phyloP scores from a whole-genome alignment of 805 yeast genomes.

The Yamadazyma endophytica region DNA sequence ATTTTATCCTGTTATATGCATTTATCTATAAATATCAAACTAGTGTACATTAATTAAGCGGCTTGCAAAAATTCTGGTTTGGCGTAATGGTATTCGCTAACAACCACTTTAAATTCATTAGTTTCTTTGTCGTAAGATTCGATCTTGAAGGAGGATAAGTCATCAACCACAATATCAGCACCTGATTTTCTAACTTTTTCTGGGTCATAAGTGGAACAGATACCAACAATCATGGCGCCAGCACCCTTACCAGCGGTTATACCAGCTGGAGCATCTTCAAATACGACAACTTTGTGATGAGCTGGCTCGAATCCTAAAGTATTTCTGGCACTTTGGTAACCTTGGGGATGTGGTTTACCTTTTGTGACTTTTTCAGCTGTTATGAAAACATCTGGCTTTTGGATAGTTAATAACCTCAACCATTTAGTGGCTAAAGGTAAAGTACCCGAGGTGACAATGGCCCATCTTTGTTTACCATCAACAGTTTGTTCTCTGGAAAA shows the following conservation, averaged over 20 bases:
- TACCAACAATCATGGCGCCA: slow-evolving; percentile 79
- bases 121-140: slow-evolving; percentile 46
- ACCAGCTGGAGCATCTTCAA: slow-evolving; percentile 91
- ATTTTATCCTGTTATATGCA: no score
- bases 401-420: slow-evolving; percentile 59
- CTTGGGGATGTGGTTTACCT: slow-evolving; percentile 88
- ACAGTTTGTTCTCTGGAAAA: slow-evolving; percentile 40
- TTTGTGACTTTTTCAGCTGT: slow-evolving; percentile 74
- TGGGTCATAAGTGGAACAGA: slow-evolving; percentile 73
- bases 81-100: slow-evolving; percentile 39
- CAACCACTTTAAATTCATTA: slow-evolving; percentile 40
- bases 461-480: slow-evolving; percentile 61
- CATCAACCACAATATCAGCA: slow-evolving; percentile 77
- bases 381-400: slow-evolving; percentile 70
- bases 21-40: no score
- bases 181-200: slow-evolving; percentile 69
- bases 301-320: slow-evolving; percentile 37
- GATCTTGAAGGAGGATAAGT: slow-evolving; percentile 59
- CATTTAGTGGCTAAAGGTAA: slow-evolving; percentile 72
- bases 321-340: slow-evolving; percentile 60
- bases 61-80: slow-evolving; percentile 34
- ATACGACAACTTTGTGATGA: slow-evolving; percentile 51
- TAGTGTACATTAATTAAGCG: no score
- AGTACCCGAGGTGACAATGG: slow-evolving; percentile 84
- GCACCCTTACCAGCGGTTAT: slow-evolving; percentile 79